Evolutionary conservation across 2,329 filamentous ascomycete genomes (phyloP).

Genomic region (Nothomitra cinnamomea): DNA sequence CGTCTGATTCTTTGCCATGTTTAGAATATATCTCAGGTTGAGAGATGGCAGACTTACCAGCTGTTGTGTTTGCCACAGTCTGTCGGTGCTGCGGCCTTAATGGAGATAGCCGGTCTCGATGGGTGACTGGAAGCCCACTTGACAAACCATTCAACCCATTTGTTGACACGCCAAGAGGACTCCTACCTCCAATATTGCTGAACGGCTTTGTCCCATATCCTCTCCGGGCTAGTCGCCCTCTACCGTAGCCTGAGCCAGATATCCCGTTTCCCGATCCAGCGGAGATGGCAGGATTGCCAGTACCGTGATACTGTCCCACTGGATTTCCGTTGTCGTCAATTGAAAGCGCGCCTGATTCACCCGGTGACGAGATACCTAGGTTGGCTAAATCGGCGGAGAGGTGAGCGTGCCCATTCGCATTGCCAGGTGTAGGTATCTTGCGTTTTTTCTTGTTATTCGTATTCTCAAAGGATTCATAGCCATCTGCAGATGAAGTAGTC

Average conservation of each 20-base stretch:
- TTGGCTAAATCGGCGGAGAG: conserved; percentile 47
- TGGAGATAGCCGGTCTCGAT: neutral
- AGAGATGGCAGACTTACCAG: neutral
- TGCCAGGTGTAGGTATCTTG: conserved; percentile 84
- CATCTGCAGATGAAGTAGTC: conserved; percentile 57
- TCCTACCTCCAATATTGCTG: conserved; percentile 6
- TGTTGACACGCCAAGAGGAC: conserved; percentile 15
- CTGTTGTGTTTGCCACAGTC: neutral
- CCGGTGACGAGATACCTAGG: conserved; percentile 37
- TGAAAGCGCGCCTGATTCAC: conserved; percentile 27
- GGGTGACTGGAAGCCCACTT: conserved; percentile 30
- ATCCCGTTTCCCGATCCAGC: conserved; percentile 69
- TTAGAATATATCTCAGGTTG: neutral
- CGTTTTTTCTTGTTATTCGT: conserved; percentile 99
- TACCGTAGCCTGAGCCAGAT: conserved; percentile 4
- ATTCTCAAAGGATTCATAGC: conserved; percentile 95
- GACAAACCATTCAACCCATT: conserved; percentile 16
- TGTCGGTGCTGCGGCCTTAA: neutral
- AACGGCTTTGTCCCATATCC: conserved; percentile 46
- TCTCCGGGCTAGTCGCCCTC: conserved; percentile 2
- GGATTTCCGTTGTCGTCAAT: conserved; percentile 26
- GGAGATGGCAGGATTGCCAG: conserved; percentile 38
- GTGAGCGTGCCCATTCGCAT: conserved; percentile 39
- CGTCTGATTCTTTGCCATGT: neutral
- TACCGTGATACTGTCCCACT: conserved; percentile 37